phyloP scores from a whole-genome alignment of 306 rosid species.

The Sicyos baderoa region DNA sequence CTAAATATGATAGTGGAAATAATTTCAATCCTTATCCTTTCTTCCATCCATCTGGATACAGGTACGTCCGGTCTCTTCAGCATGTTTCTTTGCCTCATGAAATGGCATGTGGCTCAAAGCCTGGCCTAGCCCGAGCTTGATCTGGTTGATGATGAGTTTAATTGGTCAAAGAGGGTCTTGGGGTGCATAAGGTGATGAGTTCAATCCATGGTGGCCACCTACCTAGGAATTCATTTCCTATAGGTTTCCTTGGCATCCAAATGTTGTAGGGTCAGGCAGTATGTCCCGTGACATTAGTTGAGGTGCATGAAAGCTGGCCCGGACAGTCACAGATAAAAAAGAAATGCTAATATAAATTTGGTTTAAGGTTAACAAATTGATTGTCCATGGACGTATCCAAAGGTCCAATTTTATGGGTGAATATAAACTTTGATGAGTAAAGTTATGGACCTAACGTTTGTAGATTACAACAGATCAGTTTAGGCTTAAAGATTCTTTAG shows the following conservation, averaged over 20 bases:
- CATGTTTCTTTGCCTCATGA: conserved; percentile 3
- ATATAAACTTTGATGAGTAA: not conserved
- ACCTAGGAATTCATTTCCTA: too few species aligned
- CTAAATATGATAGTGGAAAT: conserved; percentile 39
- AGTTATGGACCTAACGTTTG: not conserved
- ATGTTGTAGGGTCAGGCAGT: too few species aligned
- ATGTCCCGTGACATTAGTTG: too few species aligned
- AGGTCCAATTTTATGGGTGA: not conserved
- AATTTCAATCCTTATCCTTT: conserved; percentile 46
- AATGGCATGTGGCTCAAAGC: not conserved
- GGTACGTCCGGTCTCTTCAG: conserved; percentile 40
- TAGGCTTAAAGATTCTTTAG: not conserved
- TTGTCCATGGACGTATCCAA: not conserved
- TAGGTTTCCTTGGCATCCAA: too few species aligned
- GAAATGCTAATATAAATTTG: not conserved
- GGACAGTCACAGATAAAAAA: too few species aligned
- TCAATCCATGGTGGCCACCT: too few species aligned
- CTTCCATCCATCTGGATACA: conserved; percentile 50
- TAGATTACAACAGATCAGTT: not conserved
- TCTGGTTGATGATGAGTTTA: not conserved
- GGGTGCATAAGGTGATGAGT: too few species aligned
- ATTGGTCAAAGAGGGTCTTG: too few species aligned
- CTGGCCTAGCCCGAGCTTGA: not conserved
- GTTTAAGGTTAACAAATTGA: not conserved
- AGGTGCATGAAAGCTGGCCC: too few species aligned